Percentiles rank a stretch among this genome's conserved stretches.
These are phyloP conservation scores for Nicotiana noctiflora DNA, from an alignment of 257 asterid species.

Conservation along the genomic window DNA sequence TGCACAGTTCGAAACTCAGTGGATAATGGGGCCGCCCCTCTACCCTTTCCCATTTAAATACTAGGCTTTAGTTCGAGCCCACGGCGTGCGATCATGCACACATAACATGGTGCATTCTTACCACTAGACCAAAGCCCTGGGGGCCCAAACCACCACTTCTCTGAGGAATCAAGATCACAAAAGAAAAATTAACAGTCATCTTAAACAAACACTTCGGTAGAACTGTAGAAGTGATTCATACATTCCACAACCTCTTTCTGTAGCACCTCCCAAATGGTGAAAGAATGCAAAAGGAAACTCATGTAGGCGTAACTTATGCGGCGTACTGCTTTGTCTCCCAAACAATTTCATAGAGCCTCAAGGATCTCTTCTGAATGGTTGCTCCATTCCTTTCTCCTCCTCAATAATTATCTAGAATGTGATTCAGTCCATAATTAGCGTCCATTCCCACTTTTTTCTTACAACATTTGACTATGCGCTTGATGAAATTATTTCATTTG, in stretches of 20 bases:
- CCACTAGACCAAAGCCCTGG: too few relatives aligned
- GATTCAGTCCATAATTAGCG: background rate
- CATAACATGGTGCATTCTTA: too few relatives aligned
- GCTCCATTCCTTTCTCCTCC: background rate
- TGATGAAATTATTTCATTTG: background rate
- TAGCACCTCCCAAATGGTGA: background rate
- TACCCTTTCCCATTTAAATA: too few relatives aligned
- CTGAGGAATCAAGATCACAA: background rate
- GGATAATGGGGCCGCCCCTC: too few relatives aligned
- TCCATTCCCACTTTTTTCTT: background rate
- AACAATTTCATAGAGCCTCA: background rate
- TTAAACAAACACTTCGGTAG: background rate
- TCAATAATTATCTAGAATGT: background rate
- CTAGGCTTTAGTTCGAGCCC: too few relatives aligned
- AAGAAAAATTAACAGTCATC: background rate
- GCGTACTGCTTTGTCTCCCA: background rate
- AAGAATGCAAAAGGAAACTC: background rate
- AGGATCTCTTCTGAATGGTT: background rate
- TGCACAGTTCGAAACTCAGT: too few relatives aligned
- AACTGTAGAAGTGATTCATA: background rate
- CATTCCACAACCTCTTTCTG: background rate
- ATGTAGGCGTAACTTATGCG: background rate
- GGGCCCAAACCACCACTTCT: background rate
- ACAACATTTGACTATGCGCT: background rate
- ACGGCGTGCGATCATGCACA: too few relatives aligned